A percentile compares a stretch with the other conserved stretches of the same genome.
phyloP scores from a whole-genome alignment of 2,329 filamentous ascomycete genomes.

The Aspergillus sp. region DNA sequence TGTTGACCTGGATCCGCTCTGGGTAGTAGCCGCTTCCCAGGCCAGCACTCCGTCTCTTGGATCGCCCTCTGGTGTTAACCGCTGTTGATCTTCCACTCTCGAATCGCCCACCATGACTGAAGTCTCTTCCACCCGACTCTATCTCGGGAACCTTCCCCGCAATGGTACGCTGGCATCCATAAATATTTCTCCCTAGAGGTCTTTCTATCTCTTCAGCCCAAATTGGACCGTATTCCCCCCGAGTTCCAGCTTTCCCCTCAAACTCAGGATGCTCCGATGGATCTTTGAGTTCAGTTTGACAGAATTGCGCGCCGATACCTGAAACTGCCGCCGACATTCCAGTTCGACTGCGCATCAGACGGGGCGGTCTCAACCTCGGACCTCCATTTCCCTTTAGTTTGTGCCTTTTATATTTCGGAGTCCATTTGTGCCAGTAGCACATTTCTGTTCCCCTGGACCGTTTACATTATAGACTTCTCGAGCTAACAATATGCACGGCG shows the following conservation, averaged over 20 bases:
- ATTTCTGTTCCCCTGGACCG: slow-evolving; percentile 22
- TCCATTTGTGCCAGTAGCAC: slow-evolving; percentile 19
- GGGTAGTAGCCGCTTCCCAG: background rate
- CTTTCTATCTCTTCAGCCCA: slow-evolving; percentile 18
- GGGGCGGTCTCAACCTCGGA: background rate
- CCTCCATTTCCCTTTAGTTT: slow-evolving; percentile 8
- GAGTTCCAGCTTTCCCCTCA: slow-evolving; percentile 9
- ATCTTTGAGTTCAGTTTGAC: slow-evolving; percentile 15
- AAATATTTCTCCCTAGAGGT: slow-evolving; percentile 27
- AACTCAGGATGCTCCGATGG: slow-evolving; percentile 16
- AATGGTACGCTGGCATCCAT: slow-evolving; percentile 67
- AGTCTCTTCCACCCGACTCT: slow-evolving; percentile 92
- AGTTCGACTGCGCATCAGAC: slow-evolving; percentile 2
- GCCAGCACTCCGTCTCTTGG: background rate
- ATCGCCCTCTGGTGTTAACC: slow-evolving; percentile 6
- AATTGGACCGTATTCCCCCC: slow-evolving; percentile 19
- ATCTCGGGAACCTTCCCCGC: slow-evolving; percentile 95
- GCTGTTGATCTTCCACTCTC: slow-evolving; percentile 3
- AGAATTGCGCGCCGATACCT: slow-evolving; percentile 7
- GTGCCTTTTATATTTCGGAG: slow-evolving; percentile 5
- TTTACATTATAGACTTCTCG: slow-evolving; percentile 16
- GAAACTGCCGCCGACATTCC: slow-evolving; percentile 1
- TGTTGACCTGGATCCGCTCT: slow-evolving; percentile 3
- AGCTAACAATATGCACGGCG: slow-evolving; percentile 34
- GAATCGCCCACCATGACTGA: slow-evolving; percentile 64